phyloP scores from a whole-genome alignment of 139 green algal genomes.

The Volvox africanus region DNA sequence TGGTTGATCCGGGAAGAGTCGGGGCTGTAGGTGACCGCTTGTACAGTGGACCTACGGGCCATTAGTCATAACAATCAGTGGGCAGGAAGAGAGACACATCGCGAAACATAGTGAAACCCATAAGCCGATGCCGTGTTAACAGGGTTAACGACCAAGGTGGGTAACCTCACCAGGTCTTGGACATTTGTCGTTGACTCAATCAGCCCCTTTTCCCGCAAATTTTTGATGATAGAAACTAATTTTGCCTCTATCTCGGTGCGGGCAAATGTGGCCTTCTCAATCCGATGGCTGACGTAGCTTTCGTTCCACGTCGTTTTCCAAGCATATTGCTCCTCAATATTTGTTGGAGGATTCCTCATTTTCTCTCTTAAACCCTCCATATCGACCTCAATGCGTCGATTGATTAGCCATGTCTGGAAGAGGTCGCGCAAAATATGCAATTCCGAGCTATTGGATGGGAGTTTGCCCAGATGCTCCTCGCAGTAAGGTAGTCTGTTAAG shows the following conservation, averaged over 20 bases:
- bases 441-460: neutral
- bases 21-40: neutral
- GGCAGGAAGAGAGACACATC: neutral
- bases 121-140: no score
- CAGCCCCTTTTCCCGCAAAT: neutral
- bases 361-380: neutral
- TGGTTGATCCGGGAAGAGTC: constrained; percentile 37
- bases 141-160: neutral
- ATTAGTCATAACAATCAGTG: neutral
- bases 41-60: constrained; percentile 30
- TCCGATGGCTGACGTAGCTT: neutral
- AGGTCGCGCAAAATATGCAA: neutral
- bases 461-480: neutral
- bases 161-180: constrained; percentile 27
- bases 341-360: neutral
- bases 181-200: neutral
- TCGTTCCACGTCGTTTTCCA: constrained; percentile 22
- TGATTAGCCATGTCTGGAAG: constrained; percentile 8
- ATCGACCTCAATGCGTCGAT: constrained; percentile 5
- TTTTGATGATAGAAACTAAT: neutral
- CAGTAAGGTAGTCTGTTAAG: neutral
- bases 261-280: neutral
- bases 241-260: neutral
- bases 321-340: neutral
- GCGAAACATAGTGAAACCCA: neutral